Evolutionary conservation across 2,329 filamentous ascomycete genomes (phyloP), one percentile per base, ranked within the genome.

Genomic region (Aspergillaceae sp.): DNA sequence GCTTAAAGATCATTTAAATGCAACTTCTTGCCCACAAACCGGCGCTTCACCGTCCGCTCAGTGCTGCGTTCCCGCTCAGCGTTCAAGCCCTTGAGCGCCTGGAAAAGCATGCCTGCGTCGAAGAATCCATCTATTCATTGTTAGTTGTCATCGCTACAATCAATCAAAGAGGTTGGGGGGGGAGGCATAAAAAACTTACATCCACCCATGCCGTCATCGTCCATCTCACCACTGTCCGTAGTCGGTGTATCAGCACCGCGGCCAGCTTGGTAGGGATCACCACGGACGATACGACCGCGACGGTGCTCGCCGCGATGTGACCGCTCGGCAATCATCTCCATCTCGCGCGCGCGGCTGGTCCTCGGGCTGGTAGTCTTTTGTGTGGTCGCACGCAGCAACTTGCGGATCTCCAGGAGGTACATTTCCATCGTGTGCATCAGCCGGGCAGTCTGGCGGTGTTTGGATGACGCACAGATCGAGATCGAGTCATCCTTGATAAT

Each of bases 401-500:
- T 87, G 28, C 91, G 79, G 49, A 97, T 87, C 65, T 98, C 92
- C 8, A 94, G 74, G 42, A 97, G 78, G 65, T 97, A 98, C 51
- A 80, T 84, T 66, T 97, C 92, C 2, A 97, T 72, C 0, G 88
- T 87, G 59, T 94, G 88, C 50, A 97, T 82, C 61, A 92, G 94
- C 4, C 92, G 83, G 56, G 82, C 82, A 0, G 92, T 98, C 70
- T 98, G 92, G 36, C 92, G 75, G 65, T 98, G 92, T 69, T 96
- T 96, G 60, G 86, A 92, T 9, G 84, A 86, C 0, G 90, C 89
- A 66, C 92, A 97, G 51, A 98, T 91, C 41, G 84, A 88, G 50
- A 97, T 86, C 42, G 81, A 79, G 44, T 92, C 87, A 55, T 94
- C 88, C 69, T 98, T 98, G 77, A 98, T 96, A 60, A 98, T 97